Conservation (phyloP, 495 filamentous ascomycete species). For the Lasiosphaeria miniovina region DNA sequence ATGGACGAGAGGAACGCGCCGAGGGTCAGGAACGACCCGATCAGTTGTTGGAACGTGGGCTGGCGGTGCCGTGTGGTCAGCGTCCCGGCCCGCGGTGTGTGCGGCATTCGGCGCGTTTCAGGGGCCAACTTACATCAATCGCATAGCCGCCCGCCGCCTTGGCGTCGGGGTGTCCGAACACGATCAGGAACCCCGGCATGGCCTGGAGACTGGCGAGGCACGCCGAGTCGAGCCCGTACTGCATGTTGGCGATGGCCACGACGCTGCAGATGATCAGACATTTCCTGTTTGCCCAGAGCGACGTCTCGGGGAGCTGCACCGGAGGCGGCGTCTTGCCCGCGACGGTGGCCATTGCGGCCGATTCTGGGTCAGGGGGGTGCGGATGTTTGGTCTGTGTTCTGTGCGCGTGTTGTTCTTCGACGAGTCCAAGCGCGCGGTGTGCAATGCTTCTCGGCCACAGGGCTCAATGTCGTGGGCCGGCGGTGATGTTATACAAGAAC, state of each 20-base stretch:
- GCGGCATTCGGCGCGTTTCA: neutral
- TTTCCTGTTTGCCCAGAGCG: conserved; percentile 40
- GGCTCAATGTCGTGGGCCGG: no score
- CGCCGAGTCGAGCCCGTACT: conserved; percentile 60
- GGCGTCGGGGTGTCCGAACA: conserved; percentile 27
- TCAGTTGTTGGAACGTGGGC: conserved; percentile 51
- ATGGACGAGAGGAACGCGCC: conserved; percentile 56
- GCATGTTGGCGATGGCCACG: conserved; percentile 42
- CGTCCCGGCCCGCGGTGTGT: neutral
- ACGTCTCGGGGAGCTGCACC: conserved; percentile 31
- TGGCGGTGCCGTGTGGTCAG: conserved; percentile 1
- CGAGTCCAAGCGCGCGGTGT: neutral
- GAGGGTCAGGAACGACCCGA: conserved; percentile 55
- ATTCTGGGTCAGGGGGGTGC: neutral
- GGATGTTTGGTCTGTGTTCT: neutral
- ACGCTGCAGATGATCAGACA: conserved; percentile 38
- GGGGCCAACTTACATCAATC: conserved; percentile 14
- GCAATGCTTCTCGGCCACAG: neutral
- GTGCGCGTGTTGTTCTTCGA: neutral
- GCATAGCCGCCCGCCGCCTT: conserved; percentile 18
- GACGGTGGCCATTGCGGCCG: neutral
- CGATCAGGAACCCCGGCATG: conserved; percentile 56
- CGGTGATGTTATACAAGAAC: neutral
- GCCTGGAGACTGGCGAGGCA: conserved; percentile 58
- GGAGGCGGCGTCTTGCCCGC: neutral